Conservation (phyloP, 2,329 filamentous ascomycete species). For the Xylariaceae sp. region DNA sequence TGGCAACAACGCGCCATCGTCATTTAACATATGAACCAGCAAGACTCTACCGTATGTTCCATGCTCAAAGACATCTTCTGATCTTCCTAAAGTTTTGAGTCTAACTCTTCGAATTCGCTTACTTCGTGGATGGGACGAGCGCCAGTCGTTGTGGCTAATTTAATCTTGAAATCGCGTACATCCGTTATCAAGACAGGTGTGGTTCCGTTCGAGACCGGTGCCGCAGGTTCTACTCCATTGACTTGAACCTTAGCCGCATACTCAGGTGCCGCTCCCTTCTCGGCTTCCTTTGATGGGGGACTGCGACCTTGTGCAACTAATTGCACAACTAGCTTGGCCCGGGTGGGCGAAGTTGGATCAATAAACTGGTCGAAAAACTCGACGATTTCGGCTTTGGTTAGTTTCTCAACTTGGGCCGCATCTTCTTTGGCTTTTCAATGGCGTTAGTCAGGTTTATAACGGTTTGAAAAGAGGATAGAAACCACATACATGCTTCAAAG, state of each 20-base stretch:
- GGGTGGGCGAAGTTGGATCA: slow-evolving; percentile 63
- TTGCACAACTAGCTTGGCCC: slow-evolving; percentile 83
- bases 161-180: slow-evolving; percentile 75
- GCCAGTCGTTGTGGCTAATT: slow-evolving; percentile 67
- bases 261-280: slow-evolving; percentile 32
- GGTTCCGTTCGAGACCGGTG: slow-evolving; percentile 43
- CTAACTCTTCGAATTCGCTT: slow-evolving; percentile 80
- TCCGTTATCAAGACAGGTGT: slow-evolving; percentile 66
- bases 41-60: too few relatives aligned
- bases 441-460: slow-evolving; percentile 17
- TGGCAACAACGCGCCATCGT: too few relatives aligned
- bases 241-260: too few relatives aligned
- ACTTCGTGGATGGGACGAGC: slow-evolving; percentile 70
- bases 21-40: too few relatives aligned
- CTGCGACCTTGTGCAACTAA: slow-evolving; percentile 68
- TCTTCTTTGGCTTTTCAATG: slow-evolving; percentile 62
- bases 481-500: slow-evolving; percentile 73
- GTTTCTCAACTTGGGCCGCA: slow-evolving; percentile 65
- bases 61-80: background rate
- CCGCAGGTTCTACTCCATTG: slow-evolving; percentile 33
- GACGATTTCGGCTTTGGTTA: slow-evolving; percentile 77
- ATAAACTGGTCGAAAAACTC: slow-evolving; percentile 76
- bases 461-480: background rate
- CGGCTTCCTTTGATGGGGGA: slow-evolving; percentile 36
- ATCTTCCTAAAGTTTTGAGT: slow-evolving; percentile 65